Base-by-base conservation (phyloP, 2,329 filamentous ascomycete genomes). In the Trichophyton mentagrophytes region DNA sequence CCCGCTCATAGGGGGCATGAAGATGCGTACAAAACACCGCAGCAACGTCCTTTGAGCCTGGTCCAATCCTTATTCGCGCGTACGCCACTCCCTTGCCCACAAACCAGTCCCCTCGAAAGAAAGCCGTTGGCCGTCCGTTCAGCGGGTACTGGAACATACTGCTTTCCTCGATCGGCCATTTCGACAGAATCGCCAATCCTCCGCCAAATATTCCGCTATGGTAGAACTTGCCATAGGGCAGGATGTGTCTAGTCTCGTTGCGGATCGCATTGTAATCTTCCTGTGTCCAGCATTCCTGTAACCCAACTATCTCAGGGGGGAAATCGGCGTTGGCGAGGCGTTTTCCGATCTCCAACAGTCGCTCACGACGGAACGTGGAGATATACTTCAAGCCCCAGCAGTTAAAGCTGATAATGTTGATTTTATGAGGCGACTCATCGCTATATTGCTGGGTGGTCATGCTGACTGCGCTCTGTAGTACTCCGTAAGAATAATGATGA, bases 351-450 rank as follows among this genome's bases (percentile, higher is more conserved):
- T 95, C 89, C 33, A 80, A 75, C 58, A 97, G 82, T 49, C 93
- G 89, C 67, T 88, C 86, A 65, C 82, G 78, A 66, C 91, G 89
- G 66, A 88, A 82, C 66, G 86, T 85, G 58, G 91, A 86, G 69
- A 97, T 80, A 76, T 85, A 90, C 69, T 95, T 92, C 64, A 97
- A 84, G 58, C 93, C 93, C 92, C 93, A 97, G 83, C 90, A 96
- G 76, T 99, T 99, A 72, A 96, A 83, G 3, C 89, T 93, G 65
- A 96, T 77, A 66, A 97, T 80, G 69, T 88, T 86, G 70, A 97
- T 82, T 61, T 85, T 80, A 36, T 76, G 76, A 17, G 81, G 72
- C 9, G 61, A 30, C 27, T 65, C 64, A 30, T 66, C 65, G 61
- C 59, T 62, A 53, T 64, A 60, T 27, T 58, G 60, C 42, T 59